phyloP scores from a whole-genome alignment of 352 stramenopile species.

The Globisporangium canariense region DNA sequence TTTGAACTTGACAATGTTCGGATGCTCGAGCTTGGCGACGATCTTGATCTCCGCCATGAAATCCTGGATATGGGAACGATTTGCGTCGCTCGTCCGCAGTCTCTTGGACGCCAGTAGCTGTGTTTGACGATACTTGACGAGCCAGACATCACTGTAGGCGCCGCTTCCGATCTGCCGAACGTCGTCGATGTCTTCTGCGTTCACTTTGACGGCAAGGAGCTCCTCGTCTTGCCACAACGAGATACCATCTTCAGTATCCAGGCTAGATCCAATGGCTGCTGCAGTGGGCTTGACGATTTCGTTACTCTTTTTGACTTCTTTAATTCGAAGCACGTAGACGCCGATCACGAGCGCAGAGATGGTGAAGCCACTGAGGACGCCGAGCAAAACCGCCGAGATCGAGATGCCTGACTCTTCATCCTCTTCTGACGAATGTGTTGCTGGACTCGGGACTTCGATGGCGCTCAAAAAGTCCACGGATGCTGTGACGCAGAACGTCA shows the following conservation, averaged over 20 bases:
- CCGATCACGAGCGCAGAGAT: not conserved
- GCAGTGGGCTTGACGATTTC: not conserved
- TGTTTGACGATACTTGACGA: conserved; percentile 10
- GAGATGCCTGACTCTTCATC: not conserved
- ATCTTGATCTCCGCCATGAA: conserved; percentile 26
- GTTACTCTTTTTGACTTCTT: not conserved
- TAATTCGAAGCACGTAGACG: not conserved
- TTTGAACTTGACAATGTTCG: conserved; percentile 38
- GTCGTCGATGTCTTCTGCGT: conserved; percentile 12
- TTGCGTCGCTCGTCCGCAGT: not conserved
- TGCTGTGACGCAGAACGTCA: conserved; percentile 6
- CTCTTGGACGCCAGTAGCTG: conserved; percentile 3
- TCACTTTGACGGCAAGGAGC: conserved; percentile 30
- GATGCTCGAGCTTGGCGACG: conserved; percentile 18
- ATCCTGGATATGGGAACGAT: not conserved
- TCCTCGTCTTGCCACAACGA: not conserved
- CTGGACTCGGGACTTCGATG: not conserved
- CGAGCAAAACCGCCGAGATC: not conserved
- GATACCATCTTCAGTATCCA: not conserved
- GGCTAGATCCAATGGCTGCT: not conserved
- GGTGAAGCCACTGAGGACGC: not conserved
- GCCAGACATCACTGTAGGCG: conserved; percentile 11
- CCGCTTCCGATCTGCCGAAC: conserved; percentile 6
- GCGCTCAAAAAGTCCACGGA: not conserved
- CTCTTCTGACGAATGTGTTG: not conserved